A percentile compares a stretch with the other conserved stretches of the same genome.
Evolutionary conservation across 2,329 filamentous ascomycete genomes (phyloP).

Genomic region (Beauveria sp.): DNA sequence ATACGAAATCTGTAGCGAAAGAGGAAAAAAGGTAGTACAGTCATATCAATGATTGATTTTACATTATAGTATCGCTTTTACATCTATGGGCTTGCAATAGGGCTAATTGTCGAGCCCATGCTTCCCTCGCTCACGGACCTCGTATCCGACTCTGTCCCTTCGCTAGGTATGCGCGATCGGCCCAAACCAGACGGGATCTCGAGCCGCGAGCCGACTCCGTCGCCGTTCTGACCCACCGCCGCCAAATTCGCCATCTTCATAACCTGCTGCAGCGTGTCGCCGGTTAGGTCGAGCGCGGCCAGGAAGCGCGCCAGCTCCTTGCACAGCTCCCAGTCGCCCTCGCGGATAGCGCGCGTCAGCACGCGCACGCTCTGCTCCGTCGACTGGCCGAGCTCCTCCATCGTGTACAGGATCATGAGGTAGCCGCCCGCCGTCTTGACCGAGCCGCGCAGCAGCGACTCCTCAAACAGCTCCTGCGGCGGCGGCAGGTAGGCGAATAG

Average conservation of each 20-base stretch:
- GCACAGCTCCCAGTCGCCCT: slow-evolving; percentile 91
- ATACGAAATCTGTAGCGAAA: background rate
- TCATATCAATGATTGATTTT: background rate
- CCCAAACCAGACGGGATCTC: slow-evolving; percentile 23
- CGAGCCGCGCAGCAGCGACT: slow-evolving; percentile 74
- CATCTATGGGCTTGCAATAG: slow-evolving; percentile 12
- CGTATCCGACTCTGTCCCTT: slow-evolving; percentile 28
- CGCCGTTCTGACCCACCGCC: slow-evolving; percentile 11
- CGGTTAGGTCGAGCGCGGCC: slow-evolving; percentile 82
- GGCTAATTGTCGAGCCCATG: slow-evolving; percentile 28
- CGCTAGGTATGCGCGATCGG: slow-evolving; percentile 25
- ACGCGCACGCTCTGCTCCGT: slow-evolving; percentile 75
- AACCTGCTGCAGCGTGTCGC: slow-evolving; percentile 67
- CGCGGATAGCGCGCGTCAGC: slow-evolving; percentile 70
- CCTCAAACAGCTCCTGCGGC: slow-evolving; percentile 86
- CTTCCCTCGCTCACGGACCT: slow-evolving; percentile 32
- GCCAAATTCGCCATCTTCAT: slow-evolving; percentile 51
- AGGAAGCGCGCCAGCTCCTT: slow-evolving; percentile 93
- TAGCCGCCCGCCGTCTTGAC: slow-evolving; percentile 96
- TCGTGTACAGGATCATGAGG: slow-evolving; percentile 84
- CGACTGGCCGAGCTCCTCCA: slow-evolving; percentile 60
- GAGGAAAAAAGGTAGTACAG: background rate
- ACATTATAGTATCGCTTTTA: background rate
- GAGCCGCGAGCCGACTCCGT: slow-evolving; percentile 15
- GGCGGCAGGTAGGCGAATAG: slow-evolving; percentile 87